Evolutionary conservation across 352 stramenopile species (phyloP), one percentile per base, ranked within the genome.

Genomic region (Globisporangium recalcitrans): DNA sequence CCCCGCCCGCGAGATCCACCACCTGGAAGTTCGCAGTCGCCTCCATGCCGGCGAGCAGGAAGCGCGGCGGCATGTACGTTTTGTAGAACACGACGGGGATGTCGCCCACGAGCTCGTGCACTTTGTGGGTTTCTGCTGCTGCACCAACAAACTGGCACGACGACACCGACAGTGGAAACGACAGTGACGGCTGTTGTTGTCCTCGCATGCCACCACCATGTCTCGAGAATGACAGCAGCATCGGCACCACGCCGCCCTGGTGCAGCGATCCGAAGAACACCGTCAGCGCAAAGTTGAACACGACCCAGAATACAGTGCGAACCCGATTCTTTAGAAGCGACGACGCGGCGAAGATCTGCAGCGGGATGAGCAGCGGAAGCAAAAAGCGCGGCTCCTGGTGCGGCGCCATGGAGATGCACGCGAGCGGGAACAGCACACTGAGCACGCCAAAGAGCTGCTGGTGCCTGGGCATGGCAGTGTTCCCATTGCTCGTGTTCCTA

Each of bases 381-480:
- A 98, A 61, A 61, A 98, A 98, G 52, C 95, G 82, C 21, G 91
- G 86, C 71, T 98, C 93, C 73, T 98, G 95, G 62, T 98, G 95
- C 6, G 93, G 95, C n/a, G 93, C 90, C 36, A 91, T 73, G 22
- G 93, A 98, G 22, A 98, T 74, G 19, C 88, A 77, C 14, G 67
- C 36, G 7, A 98, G 64, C 1, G 91, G 90, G 27, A 88, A 74
- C 9, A 96, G 51, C 44, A 91, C 80, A 10, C 71, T 82, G 4
- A 62, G 49, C 11, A 48, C 56, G 0, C 69, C 60, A 22, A 87
- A 80, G 0, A 81, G 22, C 13, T 32, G 63, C 9, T 13, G 52
- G 13, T 27, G 52, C 6, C 4, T 27, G 9, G 52, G 29, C 36
- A 32, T 38, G n/a, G 3, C 11, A 1, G 54, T n/a, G 5, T 63